Evolutionary conservation across 2,329 filamentous ascomycete species (phyloP), one percentile per base, ranked within the genome.

Genomic region (Diplocarpon mali): DNA sequence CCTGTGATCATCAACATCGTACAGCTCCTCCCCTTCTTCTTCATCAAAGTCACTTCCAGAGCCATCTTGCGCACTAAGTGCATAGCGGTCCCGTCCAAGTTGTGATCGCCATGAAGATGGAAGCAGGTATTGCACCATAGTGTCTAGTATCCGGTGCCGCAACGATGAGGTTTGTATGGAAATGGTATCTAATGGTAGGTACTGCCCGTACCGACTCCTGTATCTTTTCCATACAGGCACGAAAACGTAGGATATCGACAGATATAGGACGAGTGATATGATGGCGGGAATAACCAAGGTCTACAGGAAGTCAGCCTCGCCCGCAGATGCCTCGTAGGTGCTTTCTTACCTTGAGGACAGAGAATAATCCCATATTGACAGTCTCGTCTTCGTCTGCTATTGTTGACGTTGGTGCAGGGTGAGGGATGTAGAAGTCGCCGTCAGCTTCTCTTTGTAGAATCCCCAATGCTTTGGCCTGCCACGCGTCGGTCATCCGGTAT

Each of bases 141-240:
- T 59, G 40, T 61, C 57, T 51, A 70, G 68, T 49, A 76, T 56
- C 49, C 75, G 68, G 38, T 72, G 65, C 24, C 77, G 71, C 17
- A 79, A 54, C 49, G 76, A 67, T 7, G 67, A 65, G 5, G 73
- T 80, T 40, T 72, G 72, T 40, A 68, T 73, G 16, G 75, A 75
- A 48, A 83, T 75, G 28, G 71, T 68, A 49, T 83, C 73, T 51
- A 87, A 65, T 0, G 83, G 83, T 1, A 87, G 74, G 59, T 88
- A 88, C 49, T 85, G 79, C 58, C 77, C 74, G 62, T 87, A 87
- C 48, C 82, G 77, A 54, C 72, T 73, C 51, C 76, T 78, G 63
- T 85, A 84, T 45, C 72, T 75, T 38, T 76, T 79, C 74, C 83
- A 84, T 48, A 83, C 60, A 2, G 84, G 84, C 20, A 85, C 59